Percentiles rank a stretch among this genome's conserved stretches.
Evolutionary conservation across 2,329 filamentous ascomycete species (phyloP).

Genomic region (Neopestalotiopsis rosae): DNA sequence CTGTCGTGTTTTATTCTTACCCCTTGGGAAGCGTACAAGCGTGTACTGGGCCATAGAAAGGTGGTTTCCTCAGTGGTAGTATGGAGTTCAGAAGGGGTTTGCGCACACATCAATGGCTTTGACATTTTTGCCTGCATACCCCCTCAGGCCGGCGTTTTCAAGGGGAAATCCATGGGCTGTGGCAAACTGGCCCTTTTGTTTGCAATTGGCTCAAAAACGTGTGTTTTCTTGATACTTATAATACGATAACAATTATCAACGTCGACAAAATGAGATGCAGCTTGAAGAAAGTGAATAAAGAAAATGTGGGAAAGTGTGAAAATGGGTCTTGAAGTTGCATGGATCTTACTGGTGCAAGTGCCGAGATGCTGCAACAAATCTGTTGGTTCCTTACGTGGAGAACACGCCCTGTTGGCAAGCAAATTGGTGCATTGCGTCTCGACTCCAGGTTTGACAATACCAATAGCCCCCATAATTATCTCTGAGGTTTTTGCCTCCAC

Average conservation of each 20-base stretch:
- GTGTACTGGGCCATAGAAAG: conserved; percentile 10
- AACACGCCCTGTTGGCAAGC: too few relatives aligned
- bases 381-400: too few relatives aligned
- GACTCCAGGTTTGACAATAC: too few relatives aligned
- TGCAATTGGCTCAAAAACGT: background rate
- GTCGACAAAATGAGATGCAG: background rate
- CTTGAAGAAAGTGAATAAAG: background rate
- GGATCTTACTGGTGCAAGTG: too few relatives aligned
- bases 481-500: too few relatives aligned
- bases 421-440: too few relatives aligned
- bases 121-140: conserved; percentile 11
- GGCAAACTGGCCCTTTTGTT: background rate
- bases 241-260: background rate
- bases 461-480: too few relatives aligned
- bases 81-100: conserved; percentile 15
- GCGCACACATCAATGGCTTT: conserved; percentile 25
- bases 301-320: too few relatives aligned
- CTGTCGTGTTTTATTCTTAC: background rate
- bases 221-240: background rate
- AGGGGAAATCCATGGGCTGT: background rate
- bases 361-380: too few relatives aligned
- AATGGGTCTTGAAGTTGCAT: too few relatives aligned
- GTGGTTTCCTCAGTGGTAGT: conserved; percentile 1
- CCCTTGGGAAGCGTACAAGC: background rate
- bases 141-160: background rate